These are phyloP conservation scores for Auxenochlorella pyrenoidosa DNA, from an alignment of 139 green algal species.

Conservation along the genomic window DNA sequence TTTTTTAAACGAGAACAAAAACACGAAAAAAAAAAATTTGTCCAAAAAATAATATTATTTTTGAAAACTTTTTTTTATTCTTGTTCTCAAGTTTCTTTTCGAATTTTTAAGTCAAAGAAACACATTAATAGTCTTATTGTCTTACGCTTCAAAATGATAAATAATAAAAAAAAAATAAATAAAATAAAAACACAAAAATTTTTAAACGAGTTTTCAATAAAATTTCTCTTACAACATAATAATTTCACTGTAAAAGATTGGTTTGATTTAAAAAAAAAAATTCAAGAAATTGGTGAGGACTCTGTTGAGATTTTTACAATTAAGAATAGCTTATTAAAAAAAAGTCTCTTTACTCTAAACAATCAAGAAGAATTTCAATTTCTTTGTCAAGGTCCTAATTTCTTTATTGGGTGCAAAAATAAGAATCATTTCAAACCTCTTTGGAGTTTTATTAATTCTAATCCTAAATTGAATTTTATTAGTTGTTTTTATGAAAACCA, in stretches of 20 bases:
- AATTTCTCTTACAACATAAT: constrained; percentile 12
- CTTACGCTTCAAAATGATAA: not conserved
- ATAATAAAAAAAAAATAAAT: not conserved
- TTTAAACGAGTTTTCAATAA: constrained; percentile 10
- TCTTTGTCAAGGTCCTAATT: too few relatives aligned
- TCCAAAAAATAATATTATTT: not conserved
- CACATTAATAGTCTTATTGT: not conserved
- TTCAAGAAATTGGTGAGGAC: not conserved
- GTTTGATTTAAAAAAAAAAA: constrained; percentile 25
- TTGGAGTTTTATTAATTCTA: constrained; percentile 2
- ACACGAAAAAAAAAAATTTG: too few relatives aligned
- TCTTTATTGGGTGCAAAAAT: not conserved
- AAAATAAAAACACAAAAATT: not conserved
- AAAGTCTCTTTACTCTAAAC: not conserved
- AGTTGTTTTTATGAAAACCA: constrained; percentile 3
- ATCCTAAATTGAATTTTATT: constrained; percentile 11
- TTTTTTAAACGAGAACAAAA: not conserved
- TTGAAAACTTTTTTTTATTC: not conserved
- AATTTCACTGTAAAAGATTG: constrained; percentile 12
- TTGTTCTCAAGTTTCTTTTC: constrained; percentile 10
- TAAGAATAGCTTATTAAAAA: constrained; percentile 2
- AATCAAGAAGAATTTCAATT: not conserved
- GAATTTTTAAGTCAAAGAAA: not conserved
- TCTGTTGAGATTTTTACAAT: not conserved
- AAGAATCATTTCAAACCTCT: not conserved